These are phyloP conservation scores for Thalassiosira mediterranea DNA, from an alignment of 352 stramenopile species.

Conservation along the genomic window DNA sequence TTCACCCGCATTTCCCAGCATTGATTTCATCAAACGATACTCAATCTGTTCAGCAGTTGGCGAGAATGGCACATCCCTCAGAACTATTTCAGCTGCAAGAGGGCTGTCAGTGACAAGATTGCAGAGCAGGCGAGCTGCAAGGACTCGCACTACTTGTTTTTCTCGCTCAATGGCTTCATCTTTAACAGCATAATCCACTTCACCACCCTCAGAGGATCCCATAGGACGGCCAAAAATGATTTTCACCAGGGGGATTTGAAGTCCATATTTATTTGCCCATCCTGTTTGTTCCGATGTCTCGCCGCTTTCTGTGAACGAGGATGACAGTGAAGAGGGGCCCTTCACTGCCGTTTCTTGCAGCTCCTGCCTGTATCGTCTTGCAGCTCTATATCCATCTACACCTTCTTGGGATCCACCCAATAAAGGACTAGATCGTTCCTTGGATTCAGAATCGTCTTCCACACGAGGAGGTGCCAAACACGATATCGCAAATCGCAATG, in stretches of 20 bases:
- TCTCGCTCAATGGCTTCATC: conserved; percentile 26
- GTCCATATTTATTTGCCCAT: too few relatives aligned
- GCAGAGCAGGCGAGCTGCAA: conserved; percentile 61
- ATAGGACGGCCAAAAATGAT: too few relatives aligned
- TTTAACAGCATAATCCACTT: too few relatives aligned
- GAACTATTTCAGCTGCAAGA: conserved; percentile 44
- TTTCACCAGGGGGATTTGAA: conserved; percentile 35
- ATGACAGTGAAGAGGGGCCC: conserved; percentile 11
- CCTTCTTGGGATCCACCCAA: too few relatives aligned
- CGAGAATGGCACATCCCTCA: conserved; percentile 53
- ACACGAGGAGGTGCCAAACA: conserved; percentile 35
- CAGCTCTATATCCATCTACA: conserved; percentile 36
- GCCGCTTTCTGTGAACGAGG: too few relatives aligned
- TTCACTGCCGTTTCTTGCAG: conserved; percentile 40
- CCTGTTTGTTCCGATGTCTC: too few relatives aligned
- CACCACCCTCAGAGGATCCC: too few relatives aligned
- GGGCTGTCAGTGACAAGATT: conserved; percentile 78
- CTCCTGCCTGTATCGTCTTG: conserved; percentile 35
- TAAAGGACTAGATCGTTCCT: too few relatives aligned
- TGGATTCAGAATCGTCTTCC: conserved; percentile 4
- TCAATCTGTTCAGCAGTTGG: conserved; percentile 51
- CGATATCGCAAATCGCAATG: conserved; percentile 65
- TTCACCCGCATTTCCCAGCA: conserved; percentile 25
- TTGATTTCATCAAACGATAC: conserved; percentile 29
- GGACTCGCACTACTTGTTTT: conserved; percentile 35